Evolutionary conservation across 805 yeast species (phyloP), one percentile per base, ranked within the genome.

Genomic region (Candida boidinii): DNA sequence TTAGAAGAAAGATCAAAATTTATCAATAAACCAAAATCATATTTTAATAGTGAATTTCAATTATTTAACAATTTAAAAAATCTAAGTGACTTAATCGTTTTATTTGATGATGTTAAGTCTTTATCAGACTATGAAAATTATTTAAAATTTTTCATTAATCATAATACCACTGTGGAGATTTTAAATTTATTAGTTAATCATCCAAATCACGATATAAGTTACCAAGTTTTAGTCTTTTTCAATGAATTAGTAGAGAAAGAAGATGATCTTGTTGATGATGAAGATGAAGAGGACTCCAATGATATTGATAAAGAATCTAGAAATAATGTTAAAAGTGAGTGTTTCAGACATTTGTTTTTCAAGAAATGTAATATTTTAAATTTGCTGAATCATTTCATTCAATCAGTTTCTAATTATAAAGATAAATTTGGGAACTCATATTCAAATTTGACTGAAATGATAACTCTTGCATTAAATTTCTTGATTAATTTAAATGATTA

Each of bases 41-140:
- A 42, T 26, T 33, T 44, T 35, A 44, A 44, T 15, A 41, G 42
- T 20, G 52, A 47, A 23, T 44, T 35, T 16, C 38, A 39, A 17
- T 29, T 47, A 14, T 35, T 34, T 14, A 42, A 45, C 24, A 39
- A 33, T 5, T 27, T 47, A 14, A 41, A 42, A 31, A 30, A 28
- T 2, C 29, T 45, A 31, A 37, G 43, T 16, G 51, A 46, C 25
- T 20, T 46, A 12, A 35, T 39, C 15, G 34, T 45, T 25, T 38
- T 33, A 7, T 15, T 45, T 13, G 30, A 27, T 3, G 48, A 43
- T 17, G 36, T 30, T 6, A 17, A 25, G 2, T n/a, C n/a, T n/a
- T n/a, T n/a, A n/a, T n/a, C n/a, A n/a, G 41, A 40, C 23, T 40
- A 33, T 28, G 26, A 31, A 13, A 30, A 26, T 7, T 38, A 37